A percentile compares a stretch with the other conserved stretches of the same genome.
These are phyloP conservation scores for Colletotrichum sp. DNA, from an alignment of 2,329 filamentous ascomycete genomes.

Conservation along the genomic window DNA sequence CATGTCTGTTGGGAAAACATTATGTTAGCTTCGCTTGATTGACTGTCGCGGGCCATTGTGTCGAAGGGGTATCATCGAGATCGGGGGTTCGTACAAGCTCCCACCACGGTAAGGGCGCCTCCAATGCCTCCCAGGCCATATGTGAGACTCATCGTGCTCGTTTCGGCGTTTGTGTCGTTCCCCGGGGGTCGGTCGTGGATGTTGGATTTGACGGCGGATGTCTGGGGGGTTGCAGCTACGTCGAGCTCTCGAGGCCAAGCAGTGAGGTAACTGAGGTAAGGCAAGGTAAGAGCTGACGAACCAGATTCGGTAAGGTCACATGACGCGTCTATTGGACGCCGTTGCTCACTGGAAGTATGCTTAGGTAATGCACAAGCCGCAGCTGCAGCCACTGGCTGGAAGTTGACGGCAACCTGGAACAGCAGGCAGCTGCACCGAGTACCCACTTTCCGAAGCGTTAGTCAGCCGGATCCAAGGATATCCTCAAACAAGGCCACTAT, in stretches of 20 bases:
- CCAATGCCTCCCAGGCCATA: conserved; percentile 75
- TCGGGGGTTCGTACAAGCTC: conserved; percentile 71
- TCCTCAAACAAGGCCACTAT: conserved; percentile 22
- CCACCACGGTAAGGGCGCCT: conserved; percentile 74
- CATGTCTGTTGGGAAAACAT: conserved; percentile 73
- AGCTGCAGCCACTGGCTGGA: not conserved
- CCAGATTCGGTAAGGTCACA: conserved; percentile 39
- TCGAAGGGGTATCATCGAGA: not conserved
- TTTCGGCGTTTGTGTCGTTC: conserved; percentile 26
- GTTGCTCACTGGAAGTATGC: not conserved
- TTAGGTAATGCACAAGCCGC: not conserved
- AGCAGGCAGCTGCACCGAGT: not conserved
- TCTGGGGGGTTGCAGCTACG: conserved; percentile 21
- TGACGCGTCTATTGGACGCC: conserved; percentile 27
- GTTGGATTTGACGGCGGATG: conserved; percentile 4
- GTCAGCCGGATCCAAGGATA: conserved; percentile 27
- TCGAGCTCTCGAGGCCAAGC: conserved; percentile 19
- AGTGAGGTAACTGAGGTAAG: conserved; percentile 17
- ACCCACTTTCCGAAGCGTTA: conserved; percentile 24
- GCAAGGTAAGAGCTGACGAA: not conserved
- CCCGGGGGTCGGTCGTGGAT: conserved; percentile 12
- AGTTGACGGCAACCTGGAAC: not conserved
- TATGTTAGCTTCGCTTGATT: conserved; percentile 5
- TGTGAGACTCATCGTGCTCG: conserved; percentile 68
- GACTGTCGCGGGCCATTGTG: not conserved